Evolutionary conservation across 768 basidiomycete genomes (phyloP).

Genomic region (Naganishia friedmannii): DNA sequence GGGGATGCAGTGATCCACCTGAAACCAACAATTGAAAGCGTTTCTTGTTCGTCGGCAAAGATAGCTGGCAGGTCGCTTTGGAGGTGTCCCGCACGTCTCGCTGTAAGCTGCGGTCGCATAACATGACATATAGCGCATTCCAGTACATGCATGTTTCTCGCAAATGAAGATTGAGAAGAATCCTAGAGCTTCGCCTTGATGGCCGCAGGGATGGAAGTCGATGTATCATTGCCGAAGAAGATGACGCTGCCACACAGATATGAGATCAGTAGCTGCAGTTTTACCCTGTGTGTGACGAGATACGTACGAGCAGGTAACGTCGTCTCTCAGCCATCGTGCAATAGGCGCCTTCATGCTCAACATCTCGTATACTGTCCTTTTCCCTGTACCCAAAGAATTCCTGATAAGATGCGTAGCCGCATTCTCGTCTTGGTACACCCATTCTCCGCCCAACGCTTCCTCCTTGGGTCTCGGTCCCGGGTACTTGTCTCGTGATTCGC

Average conservation of each 20-base stretch:
- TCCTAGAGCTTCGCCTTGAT: slow-evolving; percentile 11
- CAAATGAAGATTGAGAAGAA: too few relatives aligned
- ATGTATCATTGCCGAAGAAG: slow-evolving; percentile 4
- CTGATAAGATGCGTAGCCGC: slow-evolving; percentile 51
- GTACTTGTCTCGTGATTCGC: slow-evolving; percentile 21
- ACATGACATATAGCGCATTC: background rate
- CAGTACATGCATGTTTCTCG: background rate
- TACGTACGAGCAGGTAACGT: slow-evolving; percentile 50
- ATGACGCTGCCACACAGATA: background rate
- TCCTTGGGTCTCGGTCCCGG: slow-evolving; percentile 17
- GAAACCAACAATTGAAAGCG: too few relatives aligned
- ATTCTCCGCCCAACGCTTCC: slow-evolving; percentile 27
- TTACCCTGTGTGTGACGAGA: background rate
- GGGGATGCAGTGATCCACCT: too few relatives aligned
- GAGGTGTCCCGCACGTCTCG: too few relatives aligned
- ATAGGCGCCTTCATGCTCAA: slow-evolving; percentile 41
- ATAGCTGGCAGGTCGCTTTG: too few relatives aligned
- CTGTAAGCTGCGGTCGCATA: background rate
- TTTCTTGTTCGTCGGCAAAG: too few relatives aligned
- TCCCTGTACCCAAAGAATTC: slow-evolving; percentile 44
- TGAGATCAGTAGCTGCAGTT: background rate
- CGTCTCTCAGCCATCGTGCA: slow-evolving; percentile 48
- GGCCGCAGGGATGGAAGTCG: background rate
- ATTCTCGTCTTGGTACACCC: slow-evolving; percentile 49
- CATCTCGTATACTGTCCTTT: slow-evolving; percentile 41